Conservation (phyloP, 2,329 filamentous ascomycete genomes). For the Bipolaris oryzae region DNA sequence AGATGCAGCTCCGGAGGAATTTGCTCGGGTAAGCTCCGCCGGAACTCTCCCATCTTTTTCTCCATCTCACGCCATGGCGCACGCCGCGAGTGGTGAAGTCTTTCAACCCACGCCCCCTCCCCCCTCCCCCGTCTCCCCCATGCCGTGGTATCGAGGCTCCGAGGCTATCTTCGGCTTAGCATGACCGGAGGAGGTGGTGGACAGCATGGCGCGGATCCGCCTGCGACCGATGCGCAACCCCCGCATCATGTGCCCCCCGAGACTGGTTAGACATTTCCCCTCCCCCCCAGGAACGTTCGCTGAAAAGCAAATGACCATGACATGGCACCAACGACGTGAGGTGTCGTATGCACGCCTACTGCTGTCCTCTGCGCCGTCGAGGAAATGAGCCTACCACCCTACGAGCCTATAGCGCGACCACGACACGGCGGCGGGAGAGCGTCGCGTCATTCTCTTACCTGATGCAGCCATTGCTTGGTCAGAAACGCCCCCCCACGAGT, state of each 20-base stretch:
- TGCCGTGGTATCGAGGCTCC: conserved; percentile 3
- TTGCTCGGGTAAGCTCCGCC: conserved; percentile 10
- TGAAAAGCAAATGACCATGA: conserved; percentile 22
- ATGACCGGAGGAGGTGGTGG: conserved; percentile 9
- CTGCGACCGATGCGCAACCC: conserved; percentile 18
- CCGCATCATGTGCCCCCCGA: conserved; percentile 33
- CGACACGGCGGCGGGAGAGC: conserved; percentile 16
- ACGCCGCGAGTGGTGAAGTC: conserved; percentile 21
- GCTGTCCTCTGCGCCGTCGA: conserved; percentile 3
- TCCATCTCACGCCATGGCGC: conserved; percentile 33
- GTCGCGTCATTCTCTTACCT: conserved; percentile 27
- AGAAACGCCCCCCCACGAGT: conserved; percentile 31
- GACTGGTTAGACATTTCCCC: conserved; percentile 23
- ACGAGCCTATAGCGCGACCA: conserved; percentile 22
- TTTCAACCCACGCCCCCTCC: too few relatives aligned
- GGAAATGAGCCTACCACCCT: background rate
- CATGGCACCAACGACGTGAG: conserved; percentile 17
- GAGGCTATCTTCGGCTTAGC: conserved; percentile 44
- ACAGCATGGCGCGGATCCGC: conserved; percentile 16
- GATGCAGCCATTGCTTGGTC: conserved; percentile 24
- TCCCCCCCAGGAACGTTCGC: conserved; percentile 13
- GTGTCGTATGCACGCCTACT: conserved; percentile 22
- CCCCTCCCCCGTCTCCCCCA: background rate
- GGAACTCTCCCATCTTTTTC: conserved; percentile 17
- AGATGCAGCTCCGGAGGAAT: conserved; percentile 7